Conservation (phyloP, 208 protist genomes). For the Trypanosoma cruzi region DNA sequence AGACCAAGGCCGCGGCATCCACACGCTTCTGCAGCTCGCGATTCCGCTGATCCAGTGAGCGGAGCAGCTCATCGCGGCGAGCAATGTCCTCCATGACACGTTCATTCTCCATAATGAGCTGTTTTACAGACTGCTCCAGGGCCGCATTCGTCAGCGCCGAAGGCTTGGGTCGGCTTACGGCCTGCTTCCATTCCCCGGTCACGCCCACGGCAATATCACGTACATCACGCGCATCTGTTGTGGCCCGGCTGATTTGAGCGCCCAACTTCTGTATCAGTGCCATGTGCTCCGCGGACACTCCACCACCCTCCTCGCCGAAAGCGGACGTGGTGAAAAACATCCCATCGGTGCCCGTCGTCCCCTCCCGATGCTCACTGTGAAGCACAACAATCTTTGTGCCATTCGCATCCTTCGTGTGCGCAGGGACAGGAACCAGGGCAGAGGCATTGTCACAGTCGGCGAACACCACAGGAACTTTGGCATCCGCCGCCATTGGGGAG, state of each 20-base stretch:
- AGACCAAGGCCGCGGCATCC: constrained; percentile 50
- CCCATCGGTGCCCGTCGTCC: constrained; percentile 3
- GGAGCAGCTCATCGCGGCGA: constrained; percentile 53
- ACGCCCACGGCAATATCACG: constrained; percentile 42
- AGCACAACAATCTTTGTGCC: constrained; percentile 26
- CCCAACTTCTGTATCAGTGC: constrained; percentile 69
- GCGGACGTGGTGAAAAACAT: constrained; percentile 5
- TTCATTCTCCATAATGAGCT: constrained; percentile 63
- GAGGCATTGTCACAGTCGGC: background rate
- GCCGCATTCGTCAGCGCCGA: constrained; percentile 60
- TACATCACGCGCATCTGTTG: constrained; percentile 43
- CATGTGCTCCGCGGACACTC: constrained; percentile 71
- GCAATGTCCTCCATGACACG: constrained; percentile 40
- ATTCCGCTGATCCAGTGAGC: constrained; percentile 53
- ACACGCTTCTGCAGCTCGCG: constrained; percentile 67
- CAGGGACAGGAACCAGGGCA: background rate
- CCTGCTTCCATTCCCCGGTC: constrained; percentile 48
- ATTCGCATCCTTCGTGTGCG: background rate
- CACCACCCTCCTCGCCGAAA: constrained; percentile 33
- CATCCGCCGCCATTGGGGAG: background rate
- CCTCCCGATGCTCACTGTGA: constrained; percentile 15
- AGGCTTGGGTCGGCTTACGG: constrained; percentile 47
- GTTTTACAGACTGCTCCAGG: constrained; percentile 58
- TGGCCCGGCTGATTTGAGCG: constrained; percentile 47
- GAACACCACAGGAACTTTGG: constrained; percentile 27